Base-by-base conservation (phyloP, 345 rosid species). In the Cardiospermum halicacabum region DNA sequence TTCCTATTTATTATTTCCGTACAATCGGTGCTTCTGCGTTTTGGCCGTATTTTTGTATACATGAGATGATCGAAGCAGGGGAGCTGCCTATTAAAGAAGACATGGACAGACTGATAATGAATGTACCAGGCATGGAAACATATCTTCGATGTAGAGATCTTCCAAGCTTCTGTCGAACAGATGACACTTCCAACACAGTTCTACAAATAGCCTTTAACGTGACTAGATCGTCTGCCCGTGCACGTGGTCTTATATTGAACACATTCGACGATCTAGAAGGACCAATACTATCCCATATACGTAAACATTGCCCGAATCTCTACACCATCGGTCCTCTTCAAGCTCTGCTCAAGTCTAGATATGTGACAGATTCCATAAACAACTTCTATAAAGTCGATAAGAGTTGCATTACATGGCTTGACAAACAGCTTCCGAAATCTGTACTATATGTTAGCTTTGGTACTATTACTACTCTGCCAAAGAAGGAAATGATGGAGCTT, bases 261-360 rank as follows among this genome's bases (percentile, higher is more conserved):
- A 85, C 89, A 0, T 76, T 85, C 18, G 85, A 84, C 60, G 89
- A 84, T 58, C 81, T 89, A 0, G 96, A 89, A 49, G 72, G 42
- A 22, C 77, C 81, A 4, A 80, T 83, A 34, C 40, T 91, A 24
- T 39, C 84, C 8, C 76, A 53, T 3, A 85, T 85, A 3, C 72
- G 80, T 22, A 67, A 69, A 31, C 62, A 69, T 22, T 79, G 76
- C 64, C 75, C 72, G 3, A 74, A 73, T 28, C n/a, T 70, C 49
- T 87, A 76, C 67, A 63, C 85, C 31, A 70, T 91, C 4, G 91
- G 89, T 21, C 93, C 97, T 1, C 66, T 85, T 27, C 78, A 79
- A 59, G 69, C 57, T 25, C 86, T 16, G 56, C 2, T 19, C 32
- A 28, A 19, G 16, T 5, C n/a, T 43, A 8, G 19, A 54, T n/a